Conservation (phyloP, 345 rosid species). For the Raphanus raphanistrum region DNA sequence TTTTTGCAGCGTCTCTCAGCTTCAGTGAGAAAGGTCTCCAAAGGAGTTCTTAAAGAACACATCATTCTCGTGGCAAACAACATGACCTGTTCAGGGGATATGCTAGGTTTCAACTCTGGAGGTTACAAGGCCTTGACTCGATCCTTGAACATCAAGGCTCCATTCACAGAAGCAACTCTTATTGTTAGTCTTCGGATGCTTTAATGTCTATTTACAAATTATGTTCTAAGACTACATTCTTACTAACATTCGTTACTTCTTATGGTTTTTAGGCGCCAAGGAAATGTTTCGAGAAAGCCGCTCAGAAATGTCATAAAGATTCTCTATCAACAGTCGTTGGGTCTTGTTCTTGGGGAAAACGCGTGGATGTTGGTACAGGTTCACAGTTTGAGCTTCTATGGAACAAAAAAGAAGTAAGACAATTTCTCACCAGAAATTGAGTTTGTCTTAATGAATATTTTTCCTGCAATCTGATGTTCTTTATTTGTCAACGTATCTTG, state of each 20-base stretch:
- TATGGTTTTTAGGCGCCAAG: constrained; percentile 60
- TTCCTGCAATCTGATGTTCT: constrained; percentile 17
- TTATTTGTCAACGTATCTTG: constrained; percentile 30
- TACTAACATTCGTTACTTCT: neutral
- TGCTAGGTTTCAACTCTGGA: constrained; percentile 86
- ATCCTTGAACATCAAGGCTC: constrained; percentile 80
- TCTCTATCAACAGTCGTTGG: constrained; percentile 79
- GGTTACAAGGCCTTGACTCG: constrained; percentile 76
- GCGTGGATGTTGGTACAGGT: constrained; percentile 92
- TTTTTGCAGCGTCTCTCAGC: constrained; percentile 80
- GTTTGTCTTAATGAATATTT: constrained; percentile 4
- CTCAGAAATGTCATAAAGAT: constrained; percentile 80
- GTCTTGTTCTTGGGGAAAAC: constrained; percentile 93
- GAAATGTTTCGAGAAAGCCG: constrained; percentile 89
- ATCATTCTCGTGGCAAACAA: constrained; percentile 81
- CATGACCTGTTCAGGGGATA: constrained; percentile 83
- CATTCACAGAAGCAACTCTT: constrained; percentile 92
- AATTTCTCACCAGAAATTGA: constrained; percentile 13
- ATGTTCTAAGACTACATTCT: neutral
- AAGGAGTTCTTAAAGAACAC: constrained; percentile 86
- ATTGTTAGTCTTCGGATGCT: constrained; percentile 53
- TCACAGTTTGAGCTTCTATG: constrained; percentile 79
- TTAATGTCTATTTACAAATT: constrained; percentile 16
- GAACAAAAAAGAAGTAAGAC: constrained; percentile 56
- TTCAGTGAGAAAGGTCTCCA: constrained; percentile 78